Conservation (phyloP, 2,329 filamentous ascomycete species). For the Akanthomyces dipterigenus region DNA sequence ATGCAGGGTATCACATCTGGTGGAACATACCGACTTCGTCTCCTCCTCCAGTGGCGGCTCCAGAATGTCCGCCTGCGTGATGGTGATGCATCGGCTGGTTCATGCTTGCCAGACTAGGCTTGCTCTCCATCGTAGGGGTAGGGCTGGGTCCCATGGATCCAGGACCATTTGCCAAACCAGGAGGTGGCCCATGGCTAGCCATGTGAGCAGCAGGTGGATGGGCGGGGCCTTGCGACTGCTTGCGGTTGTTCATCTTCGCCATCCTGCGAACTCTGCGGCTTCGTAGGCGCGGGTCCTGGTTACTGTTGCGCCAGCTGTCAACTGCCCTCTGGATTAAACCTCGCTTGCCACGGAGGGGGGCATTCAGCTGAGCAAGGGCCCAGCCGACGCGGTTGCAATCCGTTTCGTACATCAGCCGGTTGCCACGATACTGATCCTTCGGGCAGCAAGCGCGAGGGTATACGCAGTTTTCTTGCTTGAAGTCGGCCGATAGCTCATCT, state of each 20-base stretch:
- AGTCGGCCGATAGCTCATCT: conserved; percentile 75
- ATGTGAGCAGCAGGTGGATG: conserved; percentile 55
- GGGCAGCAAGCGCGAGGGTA: conserved; percentile 91
- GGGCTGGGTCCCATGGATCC: conserved; percentile 55
- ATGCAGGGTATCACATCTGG: conserved; percentile 64
- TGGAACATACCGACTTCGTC: conserved; percentile 98
- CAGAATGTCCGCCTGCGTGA: conserved; percentile 23
- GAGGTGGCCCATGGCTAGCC: conserved; percentile 58
- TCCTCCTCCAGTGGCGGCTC: conserved; percentile 52
- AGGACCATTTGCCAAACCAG: conserved; percentile 56
- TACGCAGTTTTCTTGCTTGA: conserved; percentile 97
- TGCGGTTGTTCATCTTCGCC: conserved; percentile 87
- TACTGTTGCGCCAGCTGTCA: conserved; percentile 98
- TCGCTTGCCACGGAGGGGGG: conserved; percentile 83
- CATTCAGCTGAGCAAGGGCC: conserved; percentile 90
- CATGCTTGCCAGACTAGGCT: conserved; percentile 61
- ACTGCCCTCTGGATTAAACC: conserved; percentile 95
- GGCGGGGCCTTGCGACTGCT: conserved; percentile 57
- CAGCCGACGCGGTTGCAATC: conserved; percentile 99
- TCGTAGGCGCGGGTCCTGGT: conserved; percentile 85
- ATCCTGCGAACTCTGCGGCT: conserved; percentile 88
- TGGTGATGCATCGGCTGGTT: conserved; percentile 66
- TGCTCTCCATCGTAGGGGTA: conserved; percentile 48
- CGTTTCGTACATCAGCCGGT: conserved; percentile 91
- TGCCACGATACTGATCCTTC: conserved; percentile 95